These are phyloP conservation scores for Fagus sylvatica DNA, from an alignment of 306 rosid species.

Conservation along the genomic window DNA sequence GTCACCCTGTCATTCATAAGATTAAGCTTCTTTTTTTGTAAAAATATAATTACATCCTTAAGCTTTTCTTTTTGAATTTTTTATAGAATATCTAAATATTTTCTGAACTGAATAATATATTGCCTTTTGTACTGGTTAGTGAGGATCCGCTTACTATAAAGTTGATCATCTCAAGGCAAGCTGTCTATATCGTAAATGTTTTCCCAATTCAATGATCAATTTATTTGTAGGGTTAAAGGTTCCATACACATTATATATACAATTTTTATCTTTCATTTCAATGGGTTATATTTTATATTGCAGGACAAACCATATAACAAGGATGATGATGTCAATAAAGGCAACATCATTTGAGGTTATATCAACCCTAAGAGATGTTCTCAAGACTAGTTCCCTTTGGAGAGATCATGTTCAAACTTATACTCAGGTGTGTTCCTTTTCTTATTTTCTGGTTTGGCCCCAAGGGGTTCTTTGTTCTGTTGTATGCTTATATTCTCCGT, in stretches of 20 bases:
- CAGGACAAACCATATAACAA: constrained; percentile 89
- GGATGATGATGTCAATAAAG: constrained; percentile 89
- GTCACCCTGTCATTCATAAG: background rate
- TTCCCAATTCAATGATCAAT: background rate
- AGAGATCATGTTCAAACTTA: constrained; percentile 94
- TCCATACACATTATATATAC: background rate
- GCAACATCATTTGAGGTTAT: constrained; percentile 96
- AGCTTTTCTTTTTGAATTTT: background rate
- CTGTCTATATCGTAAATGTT: constrained; percentile 12
- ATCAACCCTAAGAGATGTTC: constrained; percentile 89
- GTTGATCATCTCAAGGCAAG: constrained; percentile 97
- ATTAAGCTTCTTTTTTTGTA: background rate
- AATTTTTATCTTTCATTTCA: background rate
- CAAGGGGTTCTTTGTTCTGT: constrained; percentile 15
- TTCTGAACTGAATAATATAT: background rate
- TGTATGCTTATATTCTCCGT: constrained; percentile 12
- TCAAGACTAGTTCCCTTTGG: constrained; percentile 97
- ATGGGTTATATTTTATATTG: constrained; percentile 24
- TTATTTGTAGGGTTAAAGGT: background rate
- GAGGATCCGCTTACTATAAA: constrained; percentile 94
- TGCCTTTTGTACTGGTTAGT: constrained; percentile 55
- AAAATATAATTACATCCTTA: background rate
- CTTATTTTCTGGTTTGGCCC: background rate
- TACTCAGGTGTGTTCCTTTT: constrained; percentile 62
- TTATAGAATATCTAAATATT: background rate